Evolutionary conservation across 768 basidiomycete genomes (phyloP), one percentile per base, ranked within the genome.

Genomic region (Floccularia luteovirens): DNA sequence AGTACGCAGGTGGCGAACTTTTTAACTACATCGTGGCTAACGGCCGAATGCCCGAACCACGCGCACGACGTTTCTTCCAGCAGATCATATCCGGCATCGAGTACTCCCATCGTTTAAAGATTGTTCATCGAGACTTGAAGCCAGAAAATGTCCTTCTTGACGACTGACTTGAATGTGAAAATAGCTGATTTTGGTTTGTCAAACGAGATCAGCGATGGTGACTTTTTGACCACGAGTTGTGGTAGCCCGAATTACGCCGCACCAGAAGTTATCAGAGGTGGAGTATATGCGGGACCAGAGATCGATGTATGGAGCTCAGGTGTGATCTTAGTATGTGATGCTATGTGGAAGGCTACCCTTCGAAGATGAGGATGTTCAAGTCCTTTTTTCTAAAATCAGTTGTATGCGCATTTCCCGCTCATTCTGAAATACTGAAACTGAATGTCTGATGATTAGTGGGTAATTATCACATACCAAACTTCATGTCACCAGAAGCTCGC

Each of bases 281-380:
- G 89, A 21, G 73, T 93, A 5, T 99, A 99, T 56, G 91, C 91
- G 0, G 96, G 96, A 0, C 93, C 94, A 0, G 96, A 98, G 62
- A 96, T 98, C 53, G 96, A 99, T 48, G 91, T 98, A 8, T 99
- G 96, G 96, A 91, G 89, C 50, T 89, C 89, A 41, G 96, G 96
- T 0, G 94, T 99, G n/a, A 98, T 99, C 49, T 75, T 99, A n/a
- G 38, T 97, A 93, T 63, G 96, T 98, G 42, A 92, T 99, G 83
- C 74, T 99, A 3, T 93, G 89, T 54, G 96, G 94, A 3, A 70
- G 87, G 34, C 73, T 99, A 22, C 96, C 96, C 1, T 99, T 99
- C 56, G 96, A 98, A 63, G 93, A 98, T 61, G 91, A 96, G 32
- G 88, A 96, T 55, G 91, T 98, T 30, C 89, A 91, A 36, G 72